A percentile compares a stretch with the other conserved stretches of the same genome.
These are phyloP conservation scores for Colletotrichum sp. DNA, from an alignment of 2,329 filamentous ascomycete genomes.

Conservation along the genomic window DNA sequence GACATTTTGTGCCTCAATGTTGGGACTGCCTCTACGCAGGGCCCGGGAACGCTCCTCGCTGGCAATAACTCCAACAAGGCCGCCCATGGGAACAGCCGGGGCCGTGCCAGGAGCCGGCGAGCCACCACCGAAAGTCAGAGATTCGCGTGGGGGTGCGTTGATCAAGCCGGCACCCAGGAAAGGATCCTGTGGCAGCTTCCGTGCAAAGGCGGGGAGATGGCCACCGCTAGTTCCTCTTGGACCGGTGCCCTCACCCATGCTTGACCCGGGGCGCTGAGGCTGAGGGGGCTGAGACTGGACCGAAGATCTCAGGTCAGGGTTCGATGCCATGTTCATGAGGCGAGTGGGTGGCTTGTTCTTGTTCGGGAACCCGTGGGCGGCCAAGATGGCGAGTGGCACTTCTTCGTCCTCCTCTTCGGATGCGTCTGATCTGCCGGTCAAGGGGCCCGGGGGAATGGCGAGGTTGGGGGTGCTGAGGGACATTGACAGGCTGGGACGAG, in stretches of 20 bases:
- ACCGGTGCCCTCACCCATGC: constrained; percentile 52
- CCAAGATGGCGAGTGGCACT: constrained; percentile 82
- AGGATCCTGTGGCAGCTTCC: constrained; percentile 82
- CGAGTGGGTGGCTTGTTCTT: constrained; percentile 77
- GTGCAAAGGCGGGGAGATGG: constrained; percentile 80
- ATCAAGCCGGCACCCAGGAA: constrained; percentile 82
- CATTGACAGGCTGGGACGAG: constrained; percentile 59
- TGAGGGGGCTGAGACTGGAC: constrained; percentile 44
- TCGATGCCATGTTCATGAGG: constrained; percentile 68
- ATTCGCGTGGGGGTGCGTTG: constrained; percentile 74
- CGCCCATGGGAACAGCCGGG: constrained; percentile 66
- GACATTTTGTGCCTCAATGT: constrained; percentile 57
- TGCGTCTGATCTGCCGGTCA: constrained; percentile 46
- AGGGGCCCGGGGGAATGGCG: constrained; percentile 37
- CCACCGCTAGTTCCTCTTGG: constrained; percentile 39
- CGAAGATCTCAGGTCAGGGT: constrained; percentile 71
- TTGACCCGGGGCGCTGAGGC: constrained; percentile 60
- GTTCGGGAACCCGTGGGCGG: constrained; percentile 86
- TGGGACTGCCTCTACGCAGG: constrained; percentile 79
- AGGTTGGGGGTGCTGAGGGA: constrained; percentile 66
- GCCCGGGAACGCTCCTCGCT: constrained; percentile 82
- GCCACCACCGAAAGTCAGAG: constrained; percentile 71
- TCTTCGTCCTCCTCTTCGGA: constrained; percentile 91
- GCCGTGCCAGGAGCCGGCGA: constrained; percentile 42
- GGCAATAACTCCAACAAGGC: constrained; percentile 87